phyloP scores from a whole-genome alignment of 192 early-diverging fungal species.

The Thamnidium elegans region DNA sequence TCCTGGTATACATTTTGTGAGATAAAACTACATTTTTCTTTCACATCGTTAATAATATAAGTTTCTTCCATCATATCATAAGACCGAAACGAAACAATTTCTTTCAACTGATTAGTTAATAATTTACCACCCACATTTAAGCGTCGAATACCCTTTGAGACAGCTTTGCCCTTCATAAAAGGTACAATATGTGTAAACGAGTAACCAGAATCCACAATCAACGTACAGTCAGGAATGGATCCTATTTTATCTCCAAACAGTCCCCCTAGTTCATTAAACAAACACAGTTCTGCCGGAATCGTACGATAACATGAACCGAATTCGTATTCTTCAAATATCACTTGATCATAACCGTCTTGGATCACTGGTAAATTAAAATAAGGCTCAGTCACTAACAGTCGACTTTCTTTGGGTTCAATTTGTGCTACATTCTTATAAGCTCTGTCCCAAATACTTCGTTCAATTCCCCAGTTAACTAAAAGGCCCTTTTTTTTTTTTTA shows the following conservation, averaged over 20 bases:
- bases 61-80: constrained; percentile 97
- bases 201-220: constrained; percentile 80
- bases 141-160: constrained; percentile 57
- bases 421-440: constrained; percentile 59
- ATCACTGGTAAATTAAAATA: constrained; percentile 75
- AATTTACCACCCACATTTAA: constrained; percentile 85
- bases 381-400: constrained; percentile 72
- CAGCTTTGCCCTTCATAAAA: constrained; percentile 51
- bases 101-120: constrained; percentile 85
- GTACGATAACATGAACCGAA: constrained; percentile 54
- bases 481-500: constrained; percentile 49
- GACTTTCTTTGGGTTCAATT: constrained; percentile 57
- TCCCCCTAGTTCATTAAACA: constrained; percentile 48
- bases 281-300: constrained; percentile 48
- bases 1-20: constrained; percentile 65
- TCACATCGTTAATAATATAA: constrained; percentile 78
- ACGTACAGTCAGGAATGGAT: constrained; percentile 53
- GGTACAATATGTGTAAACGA: constrained; percentile 81
- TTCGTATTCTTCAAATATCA: constrained; percentile 83
- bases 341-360: constrained; percentile 71
- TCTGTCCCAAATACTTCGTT: constrained; percentile 80
- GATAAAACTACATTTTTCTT: constrained; percentile 81
- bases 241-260: constrained; percentile 39
- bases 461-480: constrained; percentile 73
- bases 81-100: constrained; percentile 88